Base-by-base conservation (phyloP, 331 rosid species). In the Spiraea crenata region DNA sequence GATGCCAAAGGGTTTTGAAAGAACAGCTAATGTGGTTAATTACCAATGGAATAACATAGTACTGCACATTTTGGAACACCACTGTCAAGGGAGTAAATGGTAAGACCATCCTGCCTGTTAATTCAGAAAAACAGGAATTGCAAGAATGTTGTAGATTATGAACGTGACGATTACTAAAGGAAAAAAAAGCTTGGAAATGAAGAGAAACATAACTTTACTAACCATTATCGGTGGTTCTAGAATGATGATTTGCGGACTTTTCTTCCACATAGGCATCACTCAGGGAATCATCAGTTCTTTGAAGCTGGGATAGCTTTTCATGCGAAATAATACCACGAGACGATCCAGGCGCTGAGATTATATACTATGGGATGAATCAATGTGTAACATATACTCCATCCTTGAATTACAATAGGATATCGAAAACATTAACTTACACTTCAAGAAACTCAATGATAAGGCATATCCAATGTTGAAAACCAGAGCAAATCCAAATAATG, bases 1-100 rank as follows among this genome's bases (percentile, higher is more conserved):
- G 11, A 70, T 54, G 63, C 25, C 1, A 57, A 77, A 38, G 42
- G 14, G 19, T 46, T 31, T 66, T 38, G 13, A 64, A n/a, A 12
- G 38, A 34, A 57, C 7, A 57, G 35, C 7, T 6, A 6, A 49
- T 56, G 47, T 34, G 55, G 34, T 42, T 10, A 45, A 47, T 74
- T 76, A 87, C 88, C 87, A 67, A 14, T 47, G 92, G 83, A 14
- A 79, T 76, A 38, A 87, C 82, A 57, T 47, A 80, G 80, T 82
- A 87, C 51, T 84, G 87, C 72, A 85, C 80, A 78, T 82, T 82
- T 52, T 66, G 69, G 71, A 87, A 87, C 57, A 73, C 80, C 46
- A 85, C 45, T 19, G 83, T 75, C 52, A 84, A 61, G 62, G 89
- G 92, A 62, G 80, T 83, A 70, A 84, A 88, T 14, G 91, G 95